A percentile compares a stretch with the other conserved stretches of the same genome.
Conservation (phyloP, 495 filamentous ascomycete genomes). For the Hyaloscypha variabilis region DNA sequence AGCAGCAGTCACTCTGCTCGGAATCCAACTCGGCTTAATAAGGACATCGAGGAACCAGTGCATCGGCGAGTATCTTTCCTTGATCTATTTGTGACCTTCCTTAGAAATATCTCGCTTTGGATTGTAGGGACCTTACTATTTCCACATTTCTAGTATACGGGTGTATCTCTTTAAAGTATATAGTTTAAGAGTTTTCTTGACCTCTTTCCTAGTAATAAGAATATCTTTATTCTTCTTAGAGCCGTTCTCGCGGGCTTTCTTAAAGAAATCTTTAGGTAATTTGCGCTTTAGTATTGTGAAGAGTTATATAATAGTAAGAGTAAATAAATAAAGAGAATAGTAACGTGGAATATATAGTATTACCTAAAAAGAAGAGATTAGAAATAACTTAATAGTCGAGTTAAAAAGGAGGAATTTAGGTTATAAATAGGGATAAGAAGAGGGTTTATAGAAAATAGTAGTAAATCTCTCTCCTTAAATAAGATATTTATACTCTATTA, state of each 20-base stretch:
- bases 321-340: constrained; percentile 15
- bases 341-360: constrained; percentile 12
- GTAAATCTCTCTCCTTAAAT: constrained; percentile 26
- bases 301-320: constrained; percentile 10
- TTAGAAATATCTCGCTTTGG: too few relatives aligned
- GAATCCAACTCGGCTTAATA: too few relatives aligned
- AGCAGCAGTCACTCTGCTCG: too few relatives aligned
- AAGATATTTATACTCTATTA: constrained; percentile 12
- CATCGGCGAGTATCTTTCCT: too few relatives aligned
- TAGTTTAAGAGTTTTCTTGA: too few relatives aligned
- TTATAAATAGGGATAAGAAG: constrained; percentile 13
- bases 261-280: constrained; percentile 13
- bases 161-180: too few relatives aligned
- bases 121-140: too few relatives aligned
- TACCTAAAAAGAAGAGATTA: constrained; percentile 22
- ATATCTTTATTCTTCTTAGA: constrained; percentile 7
- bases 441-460: constrained; percentile 23
- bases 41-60: too few relatives aligned
- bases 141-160: too few relatives aligned
- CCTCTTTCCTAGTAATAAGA: too few relatives aligned
- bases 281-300: constrained; percentile 6
- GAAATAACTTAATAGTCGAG: constrained; percentile 20
- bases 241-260: constrained; percentile 5
- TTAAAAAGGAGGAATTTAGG: constrained; percentile 20
- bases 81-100: too few relatives aligned